Base-by-base conservation (phyloP, 2,329 filamentous ascomycete genomes). In the Colletotrichum lupini region DNA sequence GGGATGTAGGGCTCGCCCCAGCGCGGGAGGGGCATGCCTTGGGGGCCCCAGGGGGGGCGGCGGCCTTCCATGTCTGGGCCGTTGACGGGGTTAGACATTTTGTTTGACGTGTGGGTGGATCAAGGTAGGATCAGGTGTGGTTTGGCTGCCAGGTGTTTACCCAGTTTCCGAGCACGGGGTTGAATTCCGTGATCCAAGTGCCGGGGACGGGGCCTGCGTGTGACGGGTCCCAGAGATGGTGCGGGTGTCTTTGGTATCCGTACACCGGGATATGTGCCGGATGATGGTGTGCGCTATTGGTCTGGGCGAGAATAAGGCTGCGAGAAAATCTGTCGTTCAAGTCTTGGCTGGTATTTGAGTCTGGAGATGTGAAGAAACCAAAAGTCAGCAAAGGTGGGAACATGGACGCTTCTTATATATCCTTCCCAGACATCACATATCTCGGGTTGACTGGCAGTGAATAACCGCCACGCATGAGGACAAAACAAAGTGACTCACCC, bases 1-100 rank as follows among this genome's bases (percentile, higher is more conserved):
- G 81, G 81, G 46, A 84, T 81, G 67, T 83, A 84, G 22, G 83
- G 77, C 68, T 85, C 82, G 70, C 82, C 82, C 59, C 81, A 82
- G 24, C 77, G 71, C 1, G 81, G 81, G 28, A 81, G 53, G 46
- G 19, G 83, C 81, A 37, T 74, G 77, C 63, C 63, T 32, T 32
- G 22, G 4, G 83, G 83, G 37, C 82, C 77, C 67, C 78, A 78
- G 16, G 77, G 76, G 5, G 83, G 83, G 1, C 80, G 80, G 46
- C 71, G 61, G 24, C 79, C 79, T 12, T 77, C 75, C n/a, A 78
- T 69, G 73, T 86, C 84, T 19, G 82, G 83, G 24, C 84, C 80
- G 42, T 80, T 79, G 16, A 82, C 70, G 5, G 83, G 83, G 70
- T 85, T 85, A 2, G 70, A 64, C 82, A 75, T 60, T 32, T 8